phyloP scores from a whole-genome alignment of 768 basidiomycete genomes.

The Kwoniella heveanensis region DNA sequence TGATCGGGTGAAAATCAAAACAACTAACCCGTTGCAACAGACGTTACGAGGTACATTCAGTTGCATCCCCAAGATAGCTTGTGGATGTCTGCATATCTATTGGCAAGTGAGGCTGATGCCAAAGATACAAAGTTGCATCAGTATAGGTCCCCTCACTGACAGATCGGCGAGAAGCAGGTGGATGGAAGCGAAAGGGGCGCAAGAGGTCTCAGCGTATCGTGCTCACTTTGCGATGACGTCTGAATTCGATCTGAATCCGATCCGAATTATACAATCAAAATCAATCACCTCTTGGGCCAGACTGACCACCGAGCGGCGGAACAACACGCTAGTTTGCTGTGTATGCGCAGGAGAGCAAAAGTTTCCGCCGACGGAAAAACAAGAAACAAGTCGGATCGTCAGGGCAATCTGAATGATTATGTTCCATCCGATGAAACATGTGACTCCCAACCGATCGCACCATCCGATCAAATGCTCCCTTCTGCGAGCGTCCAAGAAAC shows the following conservation, averaged over 20 bases:
- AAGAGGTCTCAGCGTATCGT: not conserved
- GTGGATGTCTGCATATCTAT: no score
- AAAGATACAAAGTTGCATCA: no score
- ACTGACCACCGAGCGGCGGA: no score
- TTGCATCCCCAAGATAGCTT: no score
- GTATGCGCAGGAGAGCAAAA: no score
- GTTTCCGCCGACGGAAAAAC: not conserved
- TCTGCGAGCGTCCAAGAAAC: not conserved
- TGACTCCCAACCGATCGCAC: conserved; percentile 7
- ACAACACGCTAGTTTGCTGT: no score
- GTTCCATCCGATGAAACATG: conserved; percentile 19
- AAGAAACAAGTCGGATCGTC: conserved; percentile 4
- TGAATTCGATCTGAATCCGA: not conserved
- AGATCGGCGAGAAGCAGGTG: not conserved
- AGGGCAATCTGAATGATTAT: conserved; percentile 2
- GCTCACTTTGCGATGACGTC: not conserved
- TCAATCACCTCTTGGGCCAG: no score
- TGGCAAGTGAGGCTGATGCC: no score
- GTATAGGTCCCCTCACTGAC: no score
- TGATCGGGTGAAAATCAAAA: not conserved
- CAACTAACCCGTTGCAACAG: no score
- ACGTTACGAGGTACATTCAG: no score
- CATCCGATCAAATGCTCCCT: not conserved
- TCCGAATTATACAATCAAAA: no score
- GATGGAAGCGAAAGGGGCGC: not conserved